These are phyloP conservation scores for Fagopyrum esculentum DNA, from an alignment of 148 eudicot species.

Conservation along the genomic window DNA sequence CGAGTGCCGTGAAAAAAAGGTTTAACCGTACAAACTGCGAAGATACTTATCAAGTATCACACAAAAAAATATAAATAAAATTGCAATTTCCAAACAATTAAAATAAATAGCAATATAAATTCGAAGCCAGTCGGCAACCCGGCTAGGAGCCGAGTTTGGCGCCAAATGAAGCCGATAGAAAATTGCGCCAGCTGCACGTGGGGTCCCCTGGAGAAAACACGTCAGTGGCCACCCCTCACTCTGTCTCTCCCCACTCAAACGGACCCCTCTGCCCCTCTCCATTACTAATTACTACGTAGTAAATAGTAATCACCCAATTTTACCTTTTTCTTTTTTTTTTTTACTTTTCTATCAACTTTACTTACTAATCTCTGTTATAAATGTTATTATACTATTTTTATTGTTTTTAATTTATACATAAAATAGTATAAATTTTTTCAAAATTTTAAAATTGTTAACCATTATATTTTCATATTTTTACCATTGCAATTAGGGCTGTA, in stretches of 20 bases:
- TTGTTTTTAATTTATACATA: too few species aligned
- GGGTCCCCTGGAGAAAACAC: background rate
- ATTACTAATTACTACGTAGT: background rate
- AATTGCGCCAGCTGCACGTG: slow-evolving; percentile 1
- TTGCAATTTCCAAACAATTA: background rate
- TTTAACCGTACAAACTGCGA: too few species aligned
- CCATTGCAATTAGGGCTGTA: too few species aligned
- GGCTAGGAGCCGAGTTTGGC: background rate
- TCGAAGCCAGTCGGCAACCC: background rate
- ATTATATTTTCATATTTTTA: too few species aligned
- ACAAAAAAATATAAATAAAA: too few species aligned
- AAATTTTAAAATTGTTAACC: too few species aligned
- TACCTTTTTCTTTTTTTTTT: background rate
- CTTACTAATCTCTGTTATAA: too few species aligned
- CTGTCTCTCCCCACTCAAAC: background rate
- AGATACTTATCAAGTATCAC: too few species aligned
- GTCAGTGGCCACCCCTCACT: background rate
- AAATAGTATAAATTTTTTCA: too few species aligned
- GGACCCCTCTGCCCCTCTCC: background rate
- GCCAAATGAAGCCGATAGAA: background rate
- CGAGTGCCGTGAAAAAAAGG: background rate
- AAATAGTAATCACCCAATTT: background rate
- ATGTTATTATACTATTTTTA: too few species aligned
- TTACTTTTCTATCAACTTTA: too few species aligned
- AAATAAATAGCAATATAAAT: too few species aligned